These are phyloP conservation scores for Tillandsia fasciculata DNA, from an alignment of 176 grass and related monocot genomes.

Conservation along the genomic window DNA sequence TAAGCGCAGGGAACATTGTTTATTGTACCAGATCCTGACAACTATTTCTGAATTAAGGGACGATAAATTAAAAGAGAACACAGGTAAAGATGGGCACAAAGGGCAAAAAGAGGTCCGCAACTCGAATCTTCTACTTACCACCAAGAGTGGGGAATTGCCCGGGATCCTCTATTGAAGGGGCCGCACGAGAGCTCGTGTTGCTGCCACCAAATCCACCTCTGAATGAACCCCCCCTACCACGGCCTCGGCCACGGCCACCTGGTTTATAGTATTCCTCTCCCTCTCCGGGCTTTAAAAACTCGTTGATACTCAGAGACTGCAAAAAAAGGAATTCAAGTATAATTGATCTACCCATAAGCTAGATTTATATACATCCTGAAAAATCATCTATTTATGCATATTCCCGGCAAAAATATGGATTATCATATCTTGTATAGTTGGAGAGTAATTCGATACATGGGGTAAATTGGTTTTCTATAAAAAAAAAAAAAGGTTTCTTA, in stretches of 20 bases:
- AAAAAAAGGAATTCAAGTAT: neutral
- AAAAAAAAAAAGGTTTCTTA: neutral
- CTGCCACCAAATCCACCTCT: conserved; percentile 17
- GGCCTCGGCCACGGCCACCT: conserved; percentile 40
- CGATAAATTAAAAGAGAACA: neutral
- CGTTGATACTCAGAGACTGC: conserved; percentile 67
- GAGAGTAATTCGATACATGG: too few species aligned
- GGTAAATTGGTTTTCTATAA: neutral
- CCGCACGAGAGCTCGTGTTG: conserved; percentile 9
- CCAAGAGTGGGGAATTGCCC: conserved; percentile 43
- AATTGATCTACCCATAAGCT: too few species aligned
- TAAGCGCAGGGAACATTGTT: neutral
- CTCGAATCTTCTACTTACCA: conserved; percentile 13
- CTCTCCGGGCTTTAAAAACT: conserved; percentile 67
- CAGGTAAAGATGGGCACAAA: neutral
- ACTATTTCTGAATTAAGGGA: neutral
- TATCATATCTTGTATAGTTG: too few species aligned
- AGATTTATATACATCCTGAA: too few species aligned
- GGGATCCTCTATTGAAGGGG: conserved; percentile 46
- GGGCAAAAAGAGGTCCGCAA: too few species aligned
- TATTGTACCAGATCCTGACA: neutral
- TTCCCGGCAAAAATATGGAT: too few species aligned
- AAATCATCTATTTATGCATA: too few species aligned
- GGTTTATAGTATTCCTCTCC: conserved; percentile 45
- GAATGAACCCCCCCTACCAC: conserved; percentile 45